Base-by-base conservation (phyloP, 2,329 filamentous ascomycete species). In the Alternaria viburni region DNA sequence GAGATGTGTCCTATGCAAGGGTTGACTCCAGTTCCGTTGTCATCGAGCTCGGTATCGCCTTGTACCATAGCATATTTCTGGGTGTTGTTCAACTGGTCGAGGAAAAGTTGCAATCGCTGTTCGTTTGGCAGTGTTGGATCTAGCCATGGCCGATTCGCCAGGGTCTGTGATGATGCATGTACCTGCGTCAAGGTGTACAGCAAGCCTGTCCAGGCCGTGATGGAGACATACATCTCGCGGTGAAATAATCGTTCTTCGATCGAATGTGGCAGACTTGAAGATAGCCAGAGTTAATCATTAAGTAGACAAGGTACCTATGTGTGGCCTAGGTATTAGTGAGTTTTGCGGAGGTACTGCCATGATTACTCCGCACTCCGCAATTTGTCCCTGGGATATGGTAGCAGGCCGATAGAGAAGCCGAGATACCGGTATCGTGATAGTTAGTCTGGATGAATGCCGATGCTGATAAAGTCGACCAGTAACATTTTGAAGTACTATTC, bases 11-110 rank as follows among this genome's bases (percentile, higher is more conserved):
- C 59, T 19, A 57, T 57, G 25, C 59, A 61, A 17, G 52, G 21
- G 26, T 49, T 56, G 36, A 60, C 41, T 23, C 36, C 28, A 19
- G 52, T 51, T 47, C 54, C 54, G 43, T 57, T 57, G 5, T 52
- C 46, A 25, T 59, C 56, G 21, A 59, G 41, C 49, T 46, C 57
- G 46, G 47, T 54, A 26, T 54, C 49, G 51, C 57, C 57, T 41
- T 54, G 50, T 21, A 60, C 41, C 41, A 60, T 55, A 19, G 49
- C 57, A 23, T 45, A 47, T 54, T 60, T 60, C 12, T 60, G 49
- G n/a, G 57, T 60, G 25, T 26, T 46, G 36, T 43, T 60, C 36
- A 60, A 28, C 19, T 59, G 56, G 7, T 25, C 45, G 28, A 57
- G 36, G 25, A 57, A 57, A 12, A 49, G 45, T 44, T 57, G 54